Evolutionary conservation across 192 early-diverging fungal species (phyloP).

Genomic region (Paraglomus brasilianum): DNA sequence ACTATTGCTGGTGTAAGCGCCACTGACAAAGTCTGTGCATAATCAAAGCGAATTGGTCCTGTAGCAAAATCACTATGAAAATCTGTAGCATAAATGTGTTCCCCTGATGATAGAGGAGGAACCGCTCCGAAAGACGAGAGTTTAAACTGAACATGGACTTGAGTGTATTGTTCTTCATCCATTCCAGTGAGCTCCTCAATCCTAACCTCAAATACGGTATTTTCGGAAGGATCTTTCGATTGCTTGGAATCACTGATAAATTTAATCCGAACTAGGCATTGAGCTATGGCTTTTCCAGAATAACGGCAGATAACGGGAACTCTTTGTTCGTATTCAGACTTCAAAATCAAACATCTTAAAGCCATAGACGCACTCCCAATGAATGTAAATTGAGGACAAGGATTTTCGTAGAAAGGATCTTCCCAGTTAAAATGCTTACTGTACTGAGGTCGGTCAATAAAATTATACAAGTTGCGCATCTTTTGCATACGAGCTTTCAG

Average conservation of each 20-base stretch:
- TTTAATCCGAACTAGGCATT: slow-evolving; percentile 43
- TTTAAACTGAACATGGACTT: slow-evolving; percentile 74
- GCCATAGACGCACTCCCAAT: slow-evolving; percentile 50
- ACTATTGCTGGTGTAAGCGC: slow-evolving; percentile 41
- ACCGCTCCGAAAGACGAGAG: slow-evolving; percentile 60
- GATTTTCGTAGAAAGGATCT: slow-evolving; percentile 61
- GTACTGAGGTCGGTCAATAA: slow-evolving; percentile 55
- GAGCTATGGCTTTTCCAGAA: slow-evolving; percentile 45
- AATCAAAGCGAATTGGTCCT: slow-evolving; percentile 51
- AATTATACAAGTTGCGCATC: slow-evolving; percentile 71
- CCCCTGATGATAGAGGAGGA: slow-evolving; percentile 37
- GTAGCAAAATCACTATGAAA: slow-evolving; percentile 54
- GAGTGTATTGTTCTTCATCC: slow-evolving; percentile 57
- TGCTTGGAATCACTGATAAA: slow-evolving; percentile 36
- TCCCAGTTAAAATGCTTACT: slow-evolving; percentile 56
- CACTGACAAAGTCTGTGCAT: slow-evolving; percentile 47
- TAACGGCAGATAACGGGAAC: slow-evolving; percentile 47
- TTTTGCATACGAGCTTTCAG: slow-evolving; percentile 58
- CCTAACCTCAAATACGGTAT: slow-evolving; percentile 62
- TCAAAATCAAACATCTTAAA: slow-evolving; percentile 43
- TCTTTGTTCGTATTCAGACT: slow-evolving; percentile 44
- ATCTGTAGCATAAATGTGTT: slow-evolving; percentile 62
- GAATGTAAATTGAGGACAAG: slow-evolving; percentile 51
- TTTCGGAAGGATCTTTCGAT: slow-evolving; percentile 4
- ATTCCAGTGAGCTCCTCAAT: slow-evolving; percentile 59